Evolutionary conservation across 2,329 filamentous ascomycete genomes (phyloP), one percentile per base, ranked within the genome.

Genomic region (Nigrograna mackinnonii): DNA sequence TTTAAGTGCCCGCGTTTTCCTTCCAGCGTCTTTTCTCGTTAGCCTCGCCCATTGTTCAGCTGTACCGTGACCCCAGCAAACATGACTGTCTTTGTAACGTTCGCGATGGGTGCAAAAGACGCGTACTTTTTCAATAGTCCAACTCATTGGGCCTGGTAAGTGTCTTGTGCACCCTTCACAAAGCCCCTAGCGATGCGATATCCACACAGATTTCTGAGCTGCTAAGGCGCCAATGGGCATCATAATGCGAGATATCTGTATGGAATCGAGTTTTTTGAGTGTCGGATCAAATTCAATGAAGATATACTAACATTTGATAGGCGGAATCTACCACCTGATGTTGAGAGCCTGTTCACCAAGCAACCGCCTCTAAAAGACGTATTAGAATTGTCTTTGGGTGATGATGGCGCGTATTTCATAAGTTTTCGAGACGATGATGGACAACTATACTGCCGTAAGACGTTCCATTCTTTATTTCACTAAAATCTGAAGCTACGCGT

Each of bases 61-160:
- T n/a, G 24, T 28, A 28, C n/a, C n/a, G n/a, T 9, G 24, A 28
- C n/a, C n/a, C 24, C 24, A 35, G 22, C 38, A 42, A 14, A 19
- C 22, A 64, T 62, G 60, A 48, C 59, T 18, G 55, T 64, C 30
- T 59, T 52, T 21, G 52, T 57, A 2, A 63, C 49, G 1, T 65
- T 65, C 35, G 42, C 57, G 7, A 48, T 65, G 39, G 62, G 62
- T 14, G 12, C 47, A 20, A 62, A 63, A 28, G 49, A 58, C 22
- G 42, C 53, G 0, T 65, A 65, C 43, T 63, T 65, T 50, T 65
- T 65, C 37, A 65, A 64, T 38, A 62, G 49, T 31, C 62, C 62
- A 20, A 64, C 58, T 7, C 62, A 63, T 39, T 64, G 60, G 60
- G 60, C 60, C 17, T 54, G 59, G 58, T 62, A 43, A 48, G 56